Evolutionary conservation across 164 flowering plant species (phyloP), one percentile per base, ranked within the genome.

Genomic region (Macadamia tetraphylla): DNA sequence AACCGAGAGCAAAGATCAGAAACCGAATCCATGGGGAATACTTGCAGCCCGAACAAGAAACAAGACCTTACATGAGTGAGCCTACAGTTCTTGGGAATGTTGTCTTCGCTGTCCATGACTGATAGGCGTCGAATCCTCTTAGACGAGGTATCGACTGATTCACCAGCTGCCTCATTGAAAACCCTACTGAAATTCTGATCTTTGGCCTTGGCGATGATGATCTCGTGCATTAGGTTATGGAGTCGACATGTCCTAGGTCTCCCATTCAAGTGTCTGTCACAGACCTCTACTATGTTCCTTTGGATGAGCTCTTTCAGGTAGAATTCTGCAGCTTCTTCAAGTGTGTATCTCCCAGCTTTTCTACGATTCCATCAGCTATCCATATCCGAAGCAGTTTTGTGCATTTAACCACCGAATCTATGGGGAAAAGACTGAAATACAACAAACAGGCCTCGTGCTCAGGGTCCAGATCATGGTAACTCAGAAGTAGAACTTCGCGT

Each of bases 321-420:
- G 9, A 23, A 42, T n/a, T 72, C 59, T 1, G 68, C 76, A 29
- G 66, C 58, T 17, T 74, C 73, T 43, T 77, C 77, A 35, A 62
- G 29, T 1, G 72, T 60, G 23, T 12, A 60, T 6, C 60, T 58
- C 3, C 0, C 51, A 3, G 40, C n/a, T 29, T 35, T 14, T 40
- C 6, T 46, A 77, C 65, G 62, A 77, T 68, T 0, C 75, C 77
- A 49, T 77, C 80, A 0, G 75, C 70, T 7, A 72, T 63, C 82
- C 82, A 80, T n/a, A 74, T 9, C 9, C 74, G 78, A 23, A 74
- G 66, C 29, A 79, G 13, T 15, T 59, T 73, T 17, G 0, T 44
- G 23, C 58, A 51, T 40, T 62, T 49, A 3, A 79, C 60, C 32
- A 32, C 0, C 9, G 69, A 7, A 42, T 76, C 78, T 56, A 76